phyloP scores from a whole-genome alignment of 2,329 filamentous ascomycete genomes.

The Hypoxylon sp. region DNA sequence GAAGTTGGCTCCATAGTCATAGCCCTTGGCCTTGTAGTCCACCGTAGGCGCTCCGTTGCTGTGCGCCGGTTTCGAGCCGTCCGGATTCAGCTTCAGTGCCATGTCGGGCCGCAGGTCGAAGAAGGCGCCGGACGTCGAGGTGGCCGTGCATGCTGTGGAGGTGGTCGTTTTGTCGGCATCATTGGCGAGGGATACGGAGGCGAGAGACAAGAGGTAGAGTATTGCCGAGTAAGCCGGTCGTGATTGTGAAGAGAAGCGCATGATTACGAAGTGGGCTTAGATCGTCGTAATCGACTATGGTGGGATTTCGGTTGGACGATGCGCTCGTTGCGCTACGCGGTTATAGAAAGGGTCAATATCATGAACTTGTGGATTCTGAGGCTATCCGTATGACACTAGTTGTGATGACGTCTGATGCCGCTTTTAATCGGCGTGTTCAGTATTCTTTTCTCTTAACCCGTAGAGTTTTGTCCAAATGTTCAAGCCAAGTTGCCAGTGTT shows the following conservation, averaged over 20 bases:
- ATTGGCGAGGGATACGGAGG: slow-evolving; percentile 50
- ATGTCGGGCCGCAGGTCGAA: slow-evolving; percentile 70
- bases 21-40: slow-evolving; percentile 76
- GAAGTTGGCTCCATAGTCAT: slow-evolving; percentile 85
- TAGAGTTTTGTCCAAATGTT: slow-evolving; percentile 25
- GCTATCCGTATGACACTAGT: slow-evolving; percentile 7
- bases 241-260: slow-evolving; percentile 49
- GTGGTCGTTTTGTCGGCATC: slow-evolving; percentile 59
- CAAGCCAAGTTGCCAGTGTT: slow-evolving; percentile 37
- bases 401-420: background rate
- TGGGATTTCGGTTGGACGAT: slow-evolving; percentile 12
- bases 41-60: slow-evolving; percentile 58
- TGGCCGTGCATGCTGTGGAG: slow-evolving; percentile 66
- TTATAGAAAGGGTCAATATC: slow-evolving; percentile 11
- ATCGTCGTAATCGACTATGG: slow-evolving; percentile 20
- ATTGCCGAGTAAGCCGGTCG: slow-evolving; percentile 47
- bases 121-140: slow-evolving; percentile 68
- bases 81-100: slow-evolving; percentile 58
- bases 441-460: slow-evolving; percentile 10
- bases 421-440: background rate
- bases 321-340: slow-evolving; percentile 37
- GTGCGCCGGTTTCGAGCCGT: slow-evolving; percentile 58
- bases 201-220: slow-evolving; percentile 55
- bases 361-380: slow-evolving; percentile 20
- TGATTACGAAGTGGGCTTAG: slow-evolving; percentile 30